Percentiles rank a stretch among this genome's conserved stretches.
Evolutionary conservation across 2,329 filamentous ascomycete species (phyloP).

Genomic region (Fusarium tricinctum): DNA sequence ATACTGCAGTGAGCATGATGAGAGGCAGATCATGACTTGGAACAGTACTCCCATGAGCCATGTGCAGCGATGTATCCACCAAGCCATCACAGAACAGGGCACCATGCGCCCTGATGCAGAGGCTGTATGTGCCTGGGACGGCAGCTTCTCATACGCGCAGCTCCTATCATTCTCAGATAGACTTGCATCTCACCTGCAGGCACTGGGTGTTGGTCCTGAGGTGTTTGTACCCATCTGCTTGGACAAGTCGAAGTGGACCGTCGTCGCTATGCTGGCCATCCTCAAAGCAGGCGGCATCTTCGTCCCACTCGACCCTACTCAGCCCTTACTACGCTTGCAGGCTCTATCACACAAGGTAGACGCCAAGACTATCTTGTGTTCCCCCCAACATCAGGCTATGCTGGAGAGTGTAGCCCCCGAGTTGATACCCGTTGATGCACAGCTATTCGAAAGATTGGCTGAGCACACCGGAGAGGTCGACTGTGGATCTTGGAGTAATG

Average conservation of each 20-base stretch:
- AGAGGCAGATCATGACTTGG: constrained; percentile 60
- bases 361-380: constrained; percentile 40
- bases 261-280: constrained; percentile 49
- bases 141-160: constrained; percentile 58
- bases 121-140: constrained; percentile 62
- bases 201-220: constrained; percentile 46
- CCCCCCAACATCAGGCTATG: constrained; percentile 36
- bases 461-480: constrained; percentile 1
- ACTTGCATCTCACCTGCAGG: constrained; percentile 50
- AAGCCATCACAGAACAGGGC: constrained; percentile 57
- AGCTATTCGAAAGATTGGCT: constrained; percentile 21
- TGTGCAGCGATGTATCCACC: constrained; percentile 59
- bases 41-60: constrained; percentile 33
- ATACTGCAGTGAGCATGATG: constrained; percentile 65
- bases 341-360: constrained; percentile 34
- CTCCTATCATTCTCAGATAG: constrained; percentile 56
- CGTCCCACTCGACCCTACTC: constrained; percentile 43
- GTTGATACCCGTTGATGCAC: constrained; percentile 36
- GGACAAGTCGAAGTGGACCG: constrained; percentile 50
- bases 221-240: constrained; percentile 49
- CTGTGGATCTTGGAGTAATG: constrained; percentile 26
- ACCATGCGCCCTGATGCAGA: constrained; percentile 51
- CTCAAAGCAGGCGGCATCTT: constrained; percentile 48
- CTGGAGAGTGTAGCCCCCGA: constrained; percentile 27
- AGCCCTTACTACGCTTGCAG: constrained; percentile 38